Evolutionary conservation across 2,329 filamentous ascomycete genomes (phyloP), one percentile per base, ranked within the genome.

Genomic region (Diaporthe vaccinii): DNA sequence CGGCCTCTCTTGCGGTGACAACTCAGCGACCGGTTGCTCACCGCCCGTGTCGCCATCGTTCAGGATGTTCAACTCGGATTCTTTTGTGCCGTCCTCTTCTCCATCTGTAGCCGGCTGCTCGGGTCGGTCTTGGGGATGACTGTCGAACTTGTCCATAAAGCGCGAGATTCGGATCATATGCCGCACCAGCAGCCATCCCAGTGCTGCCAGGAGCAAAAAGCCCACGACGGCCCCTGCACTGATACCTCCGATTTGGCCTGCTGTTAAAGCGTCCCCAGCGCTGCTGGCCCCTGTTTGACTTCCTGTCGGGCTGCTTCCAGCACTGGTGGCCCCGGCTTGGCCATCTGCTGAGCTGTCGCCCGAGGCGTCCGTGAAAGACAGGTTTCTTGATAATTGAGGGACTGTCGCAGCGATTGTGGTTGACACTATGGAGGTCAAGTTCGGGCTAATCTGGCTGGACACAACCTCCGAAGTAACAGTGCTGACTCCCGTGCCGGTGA

Each of bases 71-170:
- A 31, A 12, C 14, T 55, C 65, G 0, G 34, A 25, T 3, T 41
- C 49, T 31, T 51, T 53, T n/a, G 10, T 41, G 34, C 36, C 34
- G 2, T 25, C 15, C 4, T 31, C 34, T 41, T 17, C 49, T 2
- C 2, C 44, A 4, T 5, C 20, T 9, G 8, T 14, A 22, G n/a
- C 8, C n/a, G 65, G n/a, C 15, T 69, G n/a, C 14, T 39, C 65
- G 1, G 34, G 65, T 9, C 8, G 22, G 14, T 69, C 65, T 3
- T n/a, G 49, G 8, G 62, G n/a, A 17, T 51, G 44, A 15, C 5
- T 69, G 65, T 55, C 36, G 49, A 69, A 69, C 22, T 69, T 69
- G 15, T 69, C 34, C 65, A 69, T 69, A n/a, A 69, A 69, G 15
- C n/a, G 65, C 2, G 65, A 69, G 65, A 69, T 69, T 15, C 65